phyloP scores from a whole-genome alignment of 495 filamentous ascomycete species.

The Penicillium flavigenum region DNA sequence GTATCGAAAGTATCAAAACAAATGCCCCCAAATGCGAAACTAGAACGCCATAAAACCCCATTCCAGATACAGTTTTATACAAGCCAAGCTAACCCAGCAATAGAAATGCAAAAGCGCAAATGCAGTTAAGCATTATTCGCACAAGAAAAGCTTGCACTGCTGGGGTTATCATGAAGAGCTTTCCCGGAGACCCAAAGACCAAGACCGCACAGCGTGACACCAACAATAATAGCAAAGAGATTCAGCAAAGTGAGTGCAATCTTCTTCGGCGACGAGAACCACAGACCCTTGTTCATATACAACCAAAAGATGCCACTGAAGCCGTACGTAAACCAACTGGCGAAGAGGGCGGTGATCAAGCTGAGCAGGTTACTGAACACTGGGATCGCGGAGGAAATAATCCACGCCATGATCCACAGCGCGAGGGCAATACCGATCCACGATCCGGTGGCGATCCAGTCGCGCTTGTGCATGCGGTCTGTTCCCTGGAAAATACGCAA shows the following conservation, averaged over 20 bases:
- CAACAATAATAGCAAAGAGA: slow-evolving; percentile 31
- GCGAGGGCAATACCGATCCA: slow-evolving; percentile 59
- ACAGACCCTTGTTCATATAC: slow-evolving; percentile 37
- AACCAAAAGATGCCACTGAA: slow-evolving; percentile 47
- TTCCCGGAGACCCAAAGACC: slow-evolving; percentile 48
- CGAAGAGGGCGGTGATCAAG: slow-evolving; percentile 47
- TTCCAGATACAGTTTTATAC: neutral
- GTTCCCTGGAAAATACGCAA: slow-evolving; percentile 58
- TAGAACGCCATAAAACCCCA: neutral
- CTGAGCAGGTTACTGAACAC: slow-evolving; percentile 66
- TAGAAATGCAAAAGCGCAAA: neutral
- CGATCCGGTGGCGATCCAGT: slow-evolving; percentile 45
- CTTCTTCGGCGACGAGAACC: slow-evolving; percentile 32
- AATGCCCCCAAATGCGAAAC: neutral
- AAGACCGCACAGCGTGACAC: slow-evolving; percentile 38
- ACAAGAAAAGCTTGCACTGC: slow-evolving; percentile 43
- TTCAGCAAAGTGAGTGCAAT: slow-evolving; percentile 38
- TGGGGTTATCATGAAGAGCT: slow-evolving; percentile 39
- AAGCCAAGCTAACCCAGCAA: neutral
- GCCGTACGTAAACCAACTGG: slow-evolving; percentile 47
- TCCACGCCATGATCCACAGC: slow-evolving; percentile 66
- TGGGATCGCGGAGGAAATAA: slow-evolving; percentile 71
- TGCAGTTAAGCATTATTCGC: slow-evolving; percentile 36
- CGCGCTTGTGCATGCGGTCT: slow-evolving; percentile 61
- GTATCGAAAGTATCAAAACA: neutral